Percentiles rank a stretch among this genome's conserved stretches.
phyloP scores from a whole-genome alignment of 495 filamentous ascomycete genomes.

The Annulohypoxylon nitens region DNA sequence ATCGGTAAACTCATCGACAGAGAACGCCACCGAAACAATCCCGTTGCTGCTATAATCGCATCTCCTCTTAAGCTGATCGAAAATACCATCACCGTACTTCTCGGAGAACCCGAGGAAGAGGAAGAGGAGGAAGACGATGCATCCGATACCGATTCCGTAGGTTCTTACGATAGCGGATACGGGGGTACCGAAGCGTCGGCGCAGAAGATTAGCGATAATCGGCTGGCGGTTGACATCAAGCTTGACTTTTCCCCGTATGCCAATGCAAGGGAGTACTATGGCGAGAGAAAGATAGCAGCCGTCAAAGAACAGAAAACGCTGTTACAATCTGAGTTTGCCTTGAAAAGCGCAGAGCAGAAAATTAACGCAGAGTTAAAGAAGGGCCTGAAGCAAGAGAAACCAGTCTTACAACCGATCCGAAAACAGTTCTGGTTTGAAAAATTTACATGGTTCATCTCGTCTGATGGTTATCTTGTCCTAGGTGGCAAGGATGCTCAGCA shows the following conservation, averaged over 20 bases:
- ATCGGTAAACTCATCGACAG: slow-evolving; percentile 88
- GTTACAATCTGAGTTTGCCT: slow-evolving; percentile 82
- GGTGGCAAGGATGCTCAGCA: slow-evolving; percentile 90
- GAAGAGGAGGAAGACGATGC: slow-evolving; percentile 62
- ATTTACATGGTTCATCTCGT: slow-evolving; percentile 93
- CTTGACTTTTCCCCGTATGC: slow-evolving; percentile 84
- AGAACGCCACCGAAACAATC: slow-evolving; percentile 83
- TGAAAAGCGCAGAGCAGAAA: slow-evolving; percentile 92
- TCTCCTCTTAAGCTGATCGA: slow-evolving; percentile 89
- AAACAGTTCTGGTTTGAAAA: slow-evolving; percentile 96
- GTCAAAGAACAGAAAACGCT: slow-evolving; percentile 88
- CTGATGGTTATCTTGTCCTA: slow-evolving; percentile 93
- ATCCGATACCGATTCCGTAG: slow-evolving; percentile 76
- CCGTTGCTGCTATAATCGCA: slow-evolving; percentile 88
- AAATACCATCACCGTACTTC: slow-evolving; percentile 84
- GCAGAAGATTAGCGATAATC: slow-evolving; percentile 58
- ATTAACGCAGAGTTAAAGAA: slow-evolving; percentile 86
- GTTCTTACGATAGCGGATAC: slow-evolving; percentile 71
- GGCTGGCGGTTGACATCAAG: slow-evolving; percentile 83
- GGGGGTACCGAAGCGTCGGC: slow-evolving; percentile 52
- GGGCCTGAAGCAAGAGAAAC: slow-evolving; percentile 91
- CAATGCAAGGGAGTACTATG: slow-evolving; percentile 92
- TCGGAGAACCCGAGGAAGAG: slow-evolving; percentile 77
- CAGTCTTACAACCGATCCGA: slow-evolving; percentile 83
- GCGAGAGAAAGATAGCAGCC: slow-evolving; percentile 84